Evolutionary conservation across 2,329 filamentous ascomycete genomes (phyloP).

Genomic region (Dothideomycetidae sp.): DNA sequence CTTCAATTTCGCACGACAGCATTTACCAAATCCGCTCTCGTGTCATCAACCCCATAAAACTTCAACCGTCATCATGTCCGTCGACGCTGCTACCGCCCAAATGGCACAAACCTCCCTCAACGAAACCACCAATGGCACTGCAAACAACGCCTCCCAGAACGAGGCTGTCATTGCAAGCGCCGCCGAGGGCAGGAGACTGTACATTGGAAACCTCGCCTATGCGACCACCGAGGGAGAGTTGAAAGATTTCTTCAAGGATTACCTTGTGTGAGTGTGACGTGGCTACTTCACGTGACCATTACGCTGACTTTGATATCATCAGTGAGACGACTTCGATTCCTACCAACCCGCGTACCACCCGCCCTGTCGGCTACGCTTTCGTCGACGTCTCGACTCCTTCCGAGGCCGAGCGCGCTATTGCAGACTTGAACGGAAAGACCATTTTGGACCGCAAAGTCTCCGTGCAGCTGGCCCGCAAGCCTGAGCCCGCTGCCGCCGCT

Average conservation of each 20-base stretch:
- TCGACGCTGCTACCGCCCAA: slow-evolving; percentile 63
- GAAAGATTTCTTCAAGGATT: slow-evolving; percentile 99
- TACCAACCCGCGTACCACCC: slow-evolving; percentile 97
- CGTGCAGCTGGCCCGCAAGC: slow-evolving; percentile 95
- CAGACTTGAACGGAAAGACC: slow-evolving; percentile 91
- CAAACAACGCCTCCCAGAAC: slow-evolving; percentile 59
- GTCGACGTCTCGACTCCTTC: slow-evolving; percentile 90
- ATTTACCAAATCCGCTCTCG: slow-evolving; percentile 34
- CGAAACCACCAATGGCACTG: slow-evolving; percentile 38
- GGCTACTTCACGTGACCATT: slow-evolving; percentile 13
- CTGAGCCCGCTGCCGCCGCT: slow-evolving; percentile 70
- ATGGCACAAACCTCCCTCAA: slow-evolving; percentile 52
- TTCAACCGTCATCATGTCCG: slow-evolving; percentile 64
- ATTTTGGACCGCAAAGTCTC: slow-evolving; percentile 98
- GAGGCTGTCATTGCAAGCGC: slow-evolving; percentile 93
- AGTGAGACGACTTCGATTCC: slow-evolving; percentile 99
- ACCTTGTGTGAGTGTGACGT: slow-evolving; percentile 73
- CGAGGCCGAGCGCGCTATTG: slow-evolving; percentile 90
- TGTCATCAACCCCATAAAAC: slow-evolving; percentile 40
- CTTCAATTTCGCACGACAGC: slow-evolving; percentile 15
- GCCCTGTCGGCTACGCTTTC: slow-evolving; percentile 96
- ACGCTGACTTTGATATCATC: slow-evolving; percentile 16
- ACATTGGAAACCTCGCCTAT: slow-evolving; percentile 99
- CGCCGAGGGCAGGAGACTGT: slow-evolving; percentile 96
- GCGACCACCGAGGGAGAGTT: slow-evolving; percentile 99